Evolutionary conservation across 2,329 filamentous ascomycete species (phyloP), one percentile per base, ranked within the genome.

Genomic region (Sarocladiaceae sp.): DNA sequence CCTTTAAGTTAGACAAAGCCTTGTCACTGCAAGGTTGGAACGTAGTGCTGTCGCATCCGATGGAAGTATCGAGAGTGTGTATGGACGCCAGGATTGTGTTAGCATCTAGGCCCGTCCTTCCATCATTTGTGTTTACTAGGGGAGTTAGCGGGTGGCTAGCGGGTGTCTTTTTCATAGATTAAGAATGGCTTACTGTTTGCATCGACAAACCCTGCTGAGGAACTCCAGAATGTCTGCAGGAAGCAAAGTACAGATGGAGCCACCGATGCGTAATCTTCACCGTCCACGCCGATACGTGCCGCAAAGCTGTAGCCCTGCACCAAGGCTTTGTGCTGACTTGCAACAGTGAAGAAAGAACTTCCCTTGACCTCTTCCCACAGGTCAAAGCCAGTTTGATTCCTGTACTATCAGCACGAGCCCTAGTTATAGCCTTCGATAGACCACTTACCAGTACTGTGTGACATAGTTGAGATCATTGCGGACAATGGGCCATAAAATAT

Each of bases 281-380:
- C 84, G 4, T 72, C 70, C 43, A 76, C 70, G 13, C 80, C 80
- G 5, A 91, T 70, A 16, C 69, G 66, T n/a, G 63, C 62, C 3
- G 87, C 85, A 13, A 93, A 71, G 3, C 72, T 68, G 45, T 71
- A 77, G 5, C 88, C 87, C 63, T 86, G 80, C 6, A 81, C 67
- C 12, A 83, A 67, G n/a, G 79, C 73, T 66, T 86, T 78, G 58
- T 91, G 80, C 48, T 85, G 79, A 32, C 76, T 74, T 3, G 80
- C 77, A 24, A 81, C 66, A 1, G 87, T 93, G 63, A 91, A 94
- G 69, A 90, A 93, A 1, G 85, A 89, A 18, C 78, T 82, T 32
- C 85, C 84, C 19, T 71, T 68, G 12, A 90, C 78, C 60, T 93
- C 88, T 59, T 93, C 88, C 88, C 88, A 93, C 3, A 94, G 72